A percentile compares a stretch with the other conserved stretches of the same genome.
Conservation (phyloP, 345 rosid species). For the Aegle marmelos region DNA sequence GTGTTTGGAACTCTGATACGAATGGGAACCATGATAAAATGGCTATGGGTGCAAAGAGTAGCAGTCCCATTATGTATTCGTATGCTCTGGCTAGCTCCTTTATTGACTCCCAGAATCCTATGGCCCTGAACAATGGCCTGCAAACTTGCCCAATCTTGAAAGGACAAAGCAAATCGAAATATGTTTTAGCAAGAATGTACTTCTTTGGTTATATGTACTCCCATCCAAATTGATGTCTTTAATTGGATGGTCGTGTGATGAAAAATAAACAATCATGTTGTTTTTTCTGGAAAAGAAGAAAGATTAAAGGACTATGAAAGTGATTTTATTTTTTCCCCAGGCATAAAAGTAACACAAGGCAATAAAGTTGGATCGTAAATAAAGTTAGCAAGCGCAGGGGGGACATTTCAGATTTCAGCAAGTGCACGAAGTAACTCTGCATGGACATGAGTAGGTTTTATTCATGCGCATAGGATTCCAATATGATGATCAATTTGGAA, state of each 20-base stretch:
- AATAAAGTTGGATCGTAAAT: neutral
- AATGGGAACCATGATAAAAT: slow-evolving; percentile 87
- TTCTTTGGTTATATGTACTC: neutral
- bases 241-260: neutral
- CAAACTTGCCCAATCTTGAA: slow-evolving; percentile 72
- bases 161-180: neutral
- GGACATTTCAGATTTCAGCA: neutral
- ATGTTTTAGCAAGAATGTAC: neutral
- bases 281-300: neutral
- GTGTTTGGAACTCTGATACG: slow-evolving; percentile 83
- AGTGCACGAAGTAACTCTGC: neutral
- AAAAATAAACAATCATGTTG: neutral
- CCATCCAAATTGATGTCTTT: neutral
- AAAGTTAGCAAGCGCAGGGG: neutral
- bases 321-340: neutral
- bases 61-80: slow-evolving; percentile 79
- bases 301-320: neutral
- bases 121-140: slow-evolving; percentile 40
- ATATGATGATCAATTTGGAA: neutral
- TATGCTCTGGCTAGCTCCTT: slow-evolving; percentile 92
- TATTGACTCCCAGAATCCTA: slow-evolving; percentile 78
- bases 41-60: slow-evolving; percentile 76
- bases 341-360: too few relatives aligned
- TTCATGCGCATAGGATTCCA: neutral
- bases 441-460: neutral